Conservation (phyloP, 306 rosid genomes). For the Rosa lucieae region DNA sequence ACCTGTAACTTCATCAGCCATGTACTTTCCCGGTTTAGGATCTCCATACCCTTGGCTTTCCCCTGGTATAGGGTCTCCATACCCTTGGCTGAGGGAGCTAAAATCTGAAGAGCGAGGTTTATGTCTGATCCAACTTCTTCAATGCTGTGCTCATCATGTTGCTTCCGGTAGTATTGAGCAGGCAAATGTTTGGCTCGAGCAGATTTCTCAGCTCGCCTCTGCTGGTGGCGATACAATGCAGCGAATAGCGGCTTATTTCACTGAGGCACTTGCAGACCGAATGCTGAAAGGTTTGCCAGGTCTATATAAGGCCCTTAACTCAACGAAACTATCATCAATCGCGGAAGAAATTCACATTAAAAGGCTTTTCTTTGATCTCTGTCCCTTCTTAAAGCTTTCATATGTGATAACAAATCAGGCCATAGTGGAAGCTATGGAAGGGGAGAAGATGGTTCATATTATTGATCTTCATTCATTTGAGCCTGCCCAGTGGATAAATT, state of each 20-base stretch:
- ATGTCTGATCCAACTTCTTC: constrained; percentile 54
- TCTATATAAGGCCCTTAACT: constrained; percentile 58
- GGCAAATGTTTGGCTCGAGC: constrained; percentile 68
- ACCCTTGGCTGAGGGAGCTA: constrained; percentile 51
- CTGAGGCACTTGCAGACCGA: constrained; percentile 70
- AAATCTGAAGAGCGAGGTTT: constrained; percentile 55
- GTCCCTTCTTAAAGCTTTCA: constrained; percentile 75
- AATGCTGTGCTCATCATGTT: constrained; percentile 63
- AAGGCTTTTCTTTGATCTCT: constrained; percentile 65
- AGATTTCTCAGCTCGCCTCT: constrained; percentile 63
- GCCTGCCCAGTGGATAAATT: constrained; percentile 78
- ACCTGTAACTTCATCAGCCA: constrained; percentile 38
- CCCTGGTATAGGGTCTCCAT: constrained; percentile 57
- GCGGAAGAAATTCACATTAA: constrained; percentile 52
- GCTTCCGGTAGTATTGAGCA: constrained; percentile 70
- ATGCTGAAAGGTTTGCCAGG: constrained; percentile 68
- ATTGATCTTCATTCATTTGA: constrained; percentile 76
- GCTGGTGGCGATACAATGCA: constrained; percentile 73
- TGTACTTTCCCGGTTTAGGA: constrained; percentile 44
- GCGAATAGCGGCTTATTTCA: constrained; percentile 71
- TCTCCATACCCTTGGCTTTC: constrained; percentile 51
- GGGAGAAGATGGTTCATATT: constrained; percentile 68
- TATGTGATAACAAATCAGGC: constrained; percentile 75
- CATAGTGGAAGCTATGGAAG: constrained; percentile 79
- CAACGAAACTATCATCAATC: constrained; percentile 50